phyloP scores from a whole-genome alignment of 306 rosid genomes.

The Pterocarpus santalinus region DNA sequence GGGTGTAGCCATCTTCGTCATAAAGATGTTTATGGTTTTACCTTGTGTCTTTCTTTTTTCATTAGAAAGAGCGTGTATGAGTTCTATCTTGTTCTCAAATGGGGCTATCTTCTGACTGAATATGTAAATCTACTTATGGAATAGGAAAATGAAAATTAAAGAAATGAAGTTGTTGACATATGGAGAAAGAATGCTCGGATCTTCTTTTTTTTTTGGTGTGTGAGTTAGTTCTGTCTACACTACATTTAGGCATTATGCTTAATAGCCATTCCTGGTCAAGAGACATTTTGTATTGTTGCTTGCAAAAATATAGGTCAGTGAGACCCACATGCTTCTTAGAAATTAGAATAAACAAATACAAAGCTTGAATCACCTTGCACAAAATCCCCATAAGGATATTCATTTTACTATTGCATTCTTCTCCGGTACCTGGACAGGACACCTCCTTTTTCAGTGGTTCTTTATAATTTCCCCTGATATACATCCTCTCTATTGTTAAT shows the following conservation, averaged over 20 bases:
- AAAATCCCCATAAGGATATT: not conserved
- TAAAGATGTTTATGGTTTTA: not conserved
- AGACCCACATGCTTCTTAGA: too few relatives aligned
- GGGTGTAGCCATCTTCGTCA: too few relatives aligned
- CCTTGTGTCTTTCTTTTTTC: not conserved
- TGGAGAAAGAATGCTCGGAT: slow-evolving; percentile 9
- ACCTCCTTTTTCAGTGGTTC: not conserved
- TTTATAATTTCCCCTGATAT: too few relatives aligned
- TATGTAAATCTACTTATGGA: not conserved
- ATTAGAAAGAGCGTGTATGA: slow-evolving; percentile 8
- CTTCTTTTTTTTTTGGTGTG: not conserved
- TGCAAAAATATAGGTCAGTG: too few relatives aligned
- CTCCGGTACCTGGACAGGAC: not conserved
- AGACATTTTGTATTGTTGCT: not conserved
- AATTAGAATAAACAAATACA: too few relatives aligned
- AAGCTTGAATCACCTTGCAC: too few relatives aligned
- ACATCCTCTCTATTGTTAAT: slow-evolving; percentile 6
- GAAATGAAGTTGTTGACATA: slow-evolving; percentile 27
- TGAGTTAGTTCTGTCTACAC: not conserved
- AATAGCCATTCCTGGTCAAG: slow-evolving; percentile 18
- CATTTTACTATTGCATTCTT: slow-evolving; percentile 18
- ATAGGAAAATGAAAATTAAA: not conserved
- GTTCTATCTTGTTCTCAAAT: not conserved
- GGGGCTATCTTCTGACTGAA: slow-evolving; percentile 7
- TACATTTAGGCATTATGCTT: not conserved